A percentile compares a stretch with the other conserved stretches of the same genome.
Evolutionary conservation across 2,329 filamentous ascomycete species (phyloP).

Genomic region (Fusarium nodosum): DNA sequence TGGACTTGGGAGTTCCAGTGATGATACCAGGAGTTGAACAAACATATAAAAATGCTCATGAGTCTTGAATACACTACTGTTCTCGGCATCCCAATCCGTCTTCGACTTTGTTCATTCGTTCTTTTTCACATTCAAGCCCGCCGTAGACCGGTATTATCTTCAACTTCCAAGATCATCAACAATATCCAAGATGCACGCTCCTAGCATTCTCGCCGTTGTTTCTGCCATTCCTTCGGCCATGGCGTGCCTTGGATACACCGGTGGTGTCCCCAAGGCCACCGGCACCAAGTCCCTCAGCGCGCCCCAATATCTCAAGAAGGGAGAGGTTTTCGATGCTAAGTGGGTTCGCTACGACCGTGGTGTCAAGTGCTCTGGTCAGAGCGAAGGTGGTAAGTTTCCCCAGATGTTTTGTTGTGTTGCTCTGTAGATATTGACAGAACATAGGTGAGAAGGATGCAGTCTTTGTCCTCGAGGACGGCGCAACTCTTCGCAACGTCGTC

Average conservation of each 20-base stretch:
- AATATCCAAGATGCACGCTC: constrained; percentile 5
- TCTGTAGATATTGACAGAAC: neutral
- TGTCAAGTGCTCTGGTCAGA: constrained; percentile 58
- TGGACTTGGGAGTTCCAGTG: neutral
- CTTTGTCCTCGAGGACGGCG: constrained; percentile 58
- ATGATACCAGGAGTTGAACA: neutral
- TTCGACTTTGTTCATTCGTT: neutral
- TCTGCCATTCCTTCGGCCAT: constrained; percentile 50
- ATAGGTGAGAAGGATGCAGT: constrained; percentile 53
- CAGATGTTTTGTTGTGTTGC: rapidly evolving
- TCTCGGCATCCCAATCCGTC: neutral
- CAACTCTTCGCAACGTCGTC: constrained; percentile 61
- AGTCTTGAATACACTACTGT: neutral
- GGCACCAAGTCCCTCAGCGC: constrained; percentile 47
- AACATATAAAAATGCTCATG: neutral
- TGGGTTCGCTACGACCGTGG: constrained; percentile 58
- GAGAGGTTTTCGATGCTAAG: constrained; percentile 50
- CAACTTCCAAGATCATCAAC: neutral
- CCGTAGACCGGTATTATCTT: constrained; percentile 5
- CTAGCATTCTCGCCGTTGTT: constrained; percentile 37
- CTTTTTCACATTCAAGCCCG: neutral
- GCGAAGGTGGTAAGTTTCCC: constrained; percentile 56
- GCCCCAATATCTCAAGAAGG: constrained; percentile 50
- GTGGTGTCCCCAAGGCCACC: constrained; percentile 51
- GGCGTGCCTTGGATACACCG: constrained; percentile 48